Evolutionary conservation across 495 filamentous ascomycete genomes (phyloP).

Genomic region (Chaetomium cochliodes): DNA sequence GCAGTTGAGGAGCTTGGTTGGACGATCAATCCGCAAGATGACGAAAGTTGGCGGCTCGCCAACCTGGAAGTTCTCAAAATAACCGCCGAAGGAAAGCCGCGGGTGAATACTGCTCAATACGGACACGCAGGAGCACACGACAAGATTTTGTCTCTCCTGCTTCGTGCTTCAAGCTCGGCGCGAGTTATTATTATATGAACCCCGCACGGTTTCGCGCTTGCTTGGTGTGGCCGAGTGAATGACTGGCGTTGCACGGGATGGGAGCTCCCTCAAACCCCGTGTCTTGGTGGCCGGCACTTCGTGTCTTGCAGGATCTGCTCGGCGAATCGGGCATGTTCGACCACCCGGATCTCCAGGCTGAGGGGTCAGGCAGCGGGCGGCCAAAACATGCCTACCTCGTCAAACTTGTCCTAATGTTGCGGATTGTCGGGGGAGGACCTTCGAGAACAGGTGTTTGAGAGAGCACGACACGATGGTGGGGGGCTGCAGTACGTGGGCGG

Average conservation of each 20-base stretch:
- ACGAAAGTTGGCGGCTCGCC: conserved; percentile 17
- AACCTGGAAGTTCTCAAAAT: conserved; percentile 4
- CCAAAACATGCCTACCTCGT: neutral
- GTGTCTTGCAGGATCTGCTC: conserved; percentile 14
- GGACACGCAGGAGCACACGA: neutral
- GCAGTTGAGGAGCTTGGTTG: conserved; percentile 3
- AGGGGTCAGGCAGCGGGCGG: conserved; percentile 13
- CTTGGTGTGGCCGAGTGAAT: neutral
- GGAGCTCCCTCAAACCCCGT: conserved; percentile 3
- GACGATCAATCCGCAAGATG: conserved; percentile 15
- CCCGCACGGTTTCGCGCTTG: neutral
- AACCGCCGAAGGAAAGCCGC: conserved; percentile 8
- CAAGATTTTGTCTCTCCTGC: neutral
- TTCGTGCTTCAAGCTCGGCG: neutral
- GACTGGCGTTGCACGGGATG: neutral
- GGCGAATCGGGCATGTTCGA: conserved; percentile 8
- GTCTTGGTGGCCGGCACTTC: conserved; percentile 15
- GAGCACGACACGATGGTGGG: conserved; percentile 17
- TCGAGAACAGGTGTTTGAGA: neutral
- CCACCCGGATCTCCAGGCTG: neutral
- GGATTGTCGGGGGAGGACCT: neutral
- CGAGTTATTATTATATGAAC: conserved; percentile 10
- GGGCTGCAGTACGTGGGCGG: conserved; percentile 24
- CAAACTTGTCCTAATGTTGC: conserved; percentile 2
- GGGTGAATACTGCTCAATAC: neutral